Conservation (phyloP, 2,329 filamentous ascomycete species). For the Penicillium hesseltinei region DNA sequence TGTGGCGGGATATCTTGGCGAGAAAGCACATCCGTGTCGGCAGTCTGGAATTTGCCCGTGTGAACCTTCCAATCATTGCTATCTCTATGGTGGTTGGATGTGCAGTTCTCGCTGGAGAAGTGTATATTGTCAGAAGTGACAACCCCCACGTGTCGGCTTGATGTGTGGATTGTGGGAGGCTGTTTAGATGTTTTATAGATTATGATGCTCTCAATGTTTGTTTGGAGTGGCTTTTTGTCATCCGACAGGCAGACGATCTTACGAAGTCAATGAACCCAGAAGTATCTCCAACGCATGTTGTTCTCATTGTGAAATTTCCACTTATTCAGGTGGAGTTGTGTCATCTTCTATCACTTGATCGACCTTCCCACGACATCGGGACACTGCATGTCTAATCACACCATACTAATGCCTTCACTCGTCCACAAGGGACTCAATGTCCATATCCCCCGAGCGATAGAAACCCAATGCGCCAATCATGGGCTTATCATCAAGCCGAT, state of each 20-base stretch:
- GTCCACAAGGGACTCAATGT: constrained; percentile 38
- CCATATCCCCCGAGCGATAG: constrained; percentile 44
- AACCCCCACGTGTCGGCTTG: constrained; percentile 34
- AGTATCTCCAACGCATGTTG: neutral
- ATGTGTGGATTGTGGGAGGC: neutral
- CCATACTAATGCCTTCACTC: neutral
- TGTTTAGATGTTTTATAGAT: constrained; percentile 4
- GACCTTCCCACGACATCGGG: neutral
- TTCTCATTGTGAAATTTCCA: neutral
- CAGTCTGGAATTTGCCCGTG: constrained; percentile 63
- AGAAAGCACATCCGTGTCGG: constrained; percentile 67
- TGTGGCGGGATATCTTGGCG: constrained; percentile 69
- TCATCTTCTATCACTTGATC: neutral
- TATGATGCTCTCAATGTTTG: neutral
- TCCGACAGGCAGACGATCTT: neutral
- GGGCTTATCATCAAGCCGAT: constrained; percentile 55
- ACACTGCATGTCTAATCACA: neutral
- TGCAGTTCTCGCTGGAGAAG: constrained; percentile 60
- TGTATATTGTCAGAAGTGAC: constrained; percentile 56
- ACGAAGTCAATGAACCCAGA: constrained; percentile 3
- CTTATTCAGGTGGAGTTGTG: neutral
- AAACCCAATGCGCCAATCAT: constrained; percentile 55
- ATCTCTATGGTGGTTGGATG: constrained; percentile 66
- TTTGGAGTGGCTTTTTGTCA: neutral
- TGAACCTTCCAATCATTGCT: constrained; percentile 69